Evolutionary conservation across 371 early-diverging fungal genomes (phyloP).

Genomic region (Apophysomyces trapeziformis): DNA sequence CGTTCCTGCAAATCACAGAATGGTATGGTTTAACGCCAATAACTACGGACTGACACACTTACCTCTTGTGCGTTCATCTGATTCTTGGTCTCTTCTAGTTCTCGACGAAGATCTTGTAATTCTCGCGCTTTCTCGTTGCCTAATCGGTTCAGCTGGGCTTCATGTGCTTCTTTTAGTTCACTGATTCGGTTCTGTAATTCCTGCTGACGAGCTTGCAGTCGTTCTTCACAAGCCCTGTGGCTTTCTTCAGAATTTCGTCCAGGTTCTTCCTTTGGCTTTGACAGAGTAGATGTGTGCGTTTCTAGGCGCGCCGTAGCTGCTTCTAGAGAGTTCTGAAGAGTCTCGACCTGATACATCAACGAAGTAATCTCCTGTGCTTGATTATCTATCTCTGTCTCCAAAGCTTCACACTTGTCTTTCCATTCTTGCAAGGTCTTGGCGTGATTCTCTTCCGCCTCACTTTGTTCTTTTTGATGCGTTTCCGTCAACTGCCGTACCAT

Average conservation of each 20-base stretch:
- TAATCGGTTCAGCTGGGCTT: conserved; percentile 31
- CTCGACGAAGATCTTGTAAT: conserved; percentile 21
- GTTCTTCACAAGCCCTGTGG: conserved; percentile 31
- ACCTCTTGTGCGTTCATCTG: neutral
- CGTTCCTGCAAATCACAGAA: conserved; percentile 10
- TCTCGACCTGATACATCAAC: conserved; percentile 35
- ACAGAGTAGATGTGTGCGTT: conserved; percentile 29
- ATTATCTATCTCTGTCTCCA: conserved; percentile 26
- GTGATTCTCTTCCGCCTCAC: conserved; percentile 4
- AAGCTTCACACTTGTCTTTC: conserved; percentile 22
- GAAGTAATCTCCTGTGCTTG: conserved; percentile 37
- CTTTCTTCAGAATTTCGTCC: neutral
- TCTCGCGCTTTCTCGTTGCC: conserved; percentile 43
- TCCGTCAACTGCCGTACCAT: conserved; percentile 19
- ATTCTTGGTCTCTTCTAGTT: conserved; percentile 14
- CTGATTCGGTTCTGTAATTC: conserved; percentile 31
- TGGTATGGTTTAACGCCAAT: too few species aligned
- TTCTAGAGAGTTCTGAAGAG: conserved; percentile 42
- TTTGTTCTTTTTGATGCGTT: conserved; percentile 17
- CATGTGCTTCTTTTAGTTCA: conserved; percentile 34
- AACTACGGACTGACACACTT: neutral
- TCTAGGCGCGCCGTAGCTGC: conserved; percentile 43
- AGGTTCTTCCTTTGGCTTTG: conserved; percentile 11
- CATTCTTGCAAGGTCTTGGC: conserved; percentile 18
- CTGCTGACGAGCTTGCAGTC: conserved; percentile 29